phyloP scores from a whole-genome alignment of 2,329 filamentous ascomycete genomes.

The Colletotrichum scovillei region DNA sequence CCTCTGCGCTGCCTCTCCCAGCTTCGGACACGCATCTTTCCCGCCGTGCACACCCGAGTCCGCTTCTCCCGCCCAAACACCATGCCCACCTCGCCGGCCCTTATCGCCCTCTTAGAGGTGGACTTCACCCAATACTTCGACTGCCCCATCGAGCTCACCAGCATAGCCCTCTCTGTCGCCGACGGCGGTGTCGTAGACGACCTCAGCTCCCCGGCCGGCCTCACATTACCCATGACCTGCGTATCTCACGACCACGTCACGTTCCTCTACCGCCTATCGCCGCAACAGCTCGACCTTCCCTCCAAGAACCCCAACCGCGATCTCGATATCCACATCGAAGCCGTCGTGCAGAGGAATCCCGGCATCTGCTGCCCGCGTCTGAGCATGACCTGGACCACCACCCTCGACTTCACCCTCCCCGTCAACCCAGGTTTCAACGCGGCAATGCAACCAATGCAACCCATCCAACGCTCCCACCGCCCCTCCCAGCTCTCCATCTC shows the following conservation, averaged over 20 bases:
- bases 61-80: constrained; percentile 75
- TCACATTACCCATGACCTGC: constrained; percentile 68
- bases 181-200: constrained; percentile 71
- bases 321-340: constrained; percentile 70
- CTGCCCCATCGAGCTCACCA: constrained; percentile 72
- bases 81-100: constrained; percentile 66
- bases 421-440: constrained; percentile 72
- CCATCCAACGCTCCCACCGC: constrained; percentile 71
- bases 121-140: constrained; percentile 79
- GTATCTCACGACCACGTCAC: constrained; percentile 81
- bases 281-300: constrained; percentile 56
- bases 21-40: constrained; percentile 72
- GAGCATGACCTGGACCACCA: constrained; percentile 74
- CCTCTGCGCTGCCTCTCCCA: constrained; percentile 74
- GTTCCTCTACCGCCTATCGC: constrained; percentile 74
- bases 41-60: constrained; percentile 78
- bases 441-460: constrained; percentile 64
- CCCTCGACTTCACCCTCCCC: constrained; percentile 75
- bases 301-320: constrained; percentile 61
- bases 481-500: constrained; percentile 74
- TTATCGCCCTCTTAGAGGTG: constrained; percentile 78
- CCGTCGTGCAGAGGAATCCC: constrained; percentile 67
- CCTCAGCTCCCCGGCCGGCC: constrained; percentile 61
- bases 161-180: constrained; percentile 66
- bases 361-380: constrained; percentile 70